A percentile compares a stretch with the other conserved stretches of the same genome.
Evolutionary conservation across 2,329 filamentous ascomycete species (phyloP).

Genomic region (Chaetomium olivaceum): DNA sequence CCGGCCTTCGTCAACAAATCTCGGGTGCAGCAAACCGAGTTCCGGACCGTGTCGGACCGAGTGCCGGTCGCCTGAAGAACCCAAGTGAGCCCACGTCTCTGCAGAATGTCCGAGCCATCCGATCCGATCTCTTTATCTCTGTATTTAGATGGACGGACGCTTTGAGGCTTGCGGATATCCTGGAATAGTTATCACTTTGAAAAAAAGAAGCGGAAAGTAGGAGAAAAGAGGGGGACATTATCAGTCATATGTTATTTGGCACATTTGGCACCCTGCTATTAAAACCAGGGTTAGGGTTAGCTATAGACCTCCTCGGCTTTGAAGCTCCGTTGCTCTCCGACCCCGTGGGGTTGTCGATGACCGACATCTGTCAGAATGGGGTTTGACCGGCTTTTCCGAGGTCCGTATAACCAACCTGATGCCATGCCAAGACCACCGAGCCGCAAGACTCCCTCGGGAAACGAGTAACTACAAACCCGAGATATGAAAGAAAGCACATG

Average conservation of each 20-base stretch:
- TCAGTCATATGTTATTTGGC: neutral
- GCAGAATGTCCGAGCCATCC: neutral
- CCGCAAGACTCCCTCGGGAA: slow-evolving; percentile 21
- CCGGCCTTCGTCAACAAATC: slow-evolving; percentile 29
- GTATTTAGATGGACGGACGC: neutral
- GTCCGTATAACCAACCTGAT: neutral
- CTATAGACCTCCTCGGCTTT: neutral
- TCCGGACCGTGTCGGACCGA: neutral
- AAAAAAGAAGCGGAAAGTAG: too few species aligned
- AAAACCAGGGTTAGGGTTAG: neutral
- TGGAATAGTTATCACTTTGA: neutral
- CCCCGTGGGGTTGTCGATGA: slow-evolving; percentile 7
- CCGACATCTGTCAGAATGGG: neutral
- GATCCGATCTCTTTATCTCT: neutral
- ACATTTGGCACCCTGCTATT: too few species aligned
- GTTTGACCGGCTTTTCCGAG: slow-evolving; percentile 9
- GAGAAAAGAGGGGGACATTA: too few species aligned
- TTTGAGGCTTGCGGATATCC: too few species aligned
- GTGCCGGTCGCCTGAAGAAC: neutral
- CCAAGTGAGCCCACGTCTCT: neutral
- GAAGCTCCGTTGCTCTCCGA: neutral
- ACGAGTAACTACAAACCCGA: neutral
- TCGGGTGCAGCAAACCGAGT: slow-evolving; percentile 9
- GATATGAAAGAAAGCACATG: slow-evolving; percentile 7
- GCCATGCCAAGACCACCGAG: slow-evolving; percentile 13